These are phyloP conservation scores for Neurospora cerealis DNA, from an alignment of 495 filamentous ascomycete species.

Conservation along the genomic window DNA sequence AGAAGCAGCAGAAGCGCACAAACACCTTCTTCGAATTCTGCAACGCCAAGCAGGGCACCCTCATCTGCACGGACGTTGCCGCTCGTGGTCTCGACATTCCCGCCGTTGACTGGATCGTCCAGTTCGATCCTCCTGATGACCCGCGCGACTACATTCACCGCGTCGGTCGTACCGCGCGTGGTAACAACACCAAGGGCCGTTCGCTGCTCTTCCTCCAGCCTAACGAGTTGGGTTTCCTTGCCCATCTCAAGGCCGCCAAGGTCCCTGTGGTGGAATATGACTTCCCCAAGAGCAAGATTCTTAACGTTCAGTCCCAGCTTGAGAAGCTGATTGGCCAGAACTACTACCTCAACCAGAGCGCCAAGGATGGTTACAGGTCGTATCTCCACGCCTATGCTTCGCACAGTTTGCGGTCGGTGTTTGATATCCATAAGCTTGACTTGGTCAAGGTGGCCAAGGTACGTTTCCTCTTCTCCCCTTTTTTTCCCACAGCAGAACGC, in stretches of 20 bases:
- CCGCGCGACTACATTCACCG: constrained; percentile 93
- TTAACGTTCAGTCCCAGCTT: constrained; percentile 89
- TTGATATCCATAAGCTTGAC: constrained; percentile 89
- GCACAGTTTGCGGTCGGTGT: constrained; percentile 80
- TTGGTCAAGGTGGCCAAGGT: constrained; percentile 81
- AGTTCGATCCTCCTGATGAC: constrained; percentile 91
- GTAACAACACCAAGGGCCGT: constrained; percentile 70
- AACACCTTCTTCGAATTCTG: constrained; percentile 98
- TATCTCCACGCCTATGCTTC: constrained; percentile 94
- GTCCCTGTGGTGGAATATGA: constrained; percentile 95
- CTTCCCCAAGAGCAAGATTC: constrained; percentile 82
- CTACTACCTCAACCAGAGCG: constrained; percentile 88
- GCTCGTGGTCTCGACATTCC: constrained; percentile 92
- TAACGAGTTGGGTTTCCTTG: constrained; percentile 82
- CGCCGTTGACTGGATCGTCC: constrained; percentile 88
- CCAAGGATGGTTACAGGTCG: constrained; percentile 59
- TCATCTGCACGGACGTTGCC: constrained; percentile 96
- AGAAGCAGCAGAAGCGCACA: constrained; percentile 95
- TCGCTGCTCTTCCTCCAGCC: constrained; percentile 90
- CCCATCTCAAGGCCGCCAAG: constrained; percentile 81
- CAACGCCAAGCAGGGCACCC: constrained; percentile 79
- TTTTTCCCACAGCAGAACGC: neutral
- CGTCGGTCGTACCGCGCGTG: constrained; percentile 88
- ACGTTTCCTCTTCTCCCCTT: neutral
- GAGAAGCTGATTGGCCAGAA: constrained; percentile 90